phyloP scores from a whole-genome alignment of 2,329 filamentous ascomycete species.

The Xylariaceae sp. region DNA sequence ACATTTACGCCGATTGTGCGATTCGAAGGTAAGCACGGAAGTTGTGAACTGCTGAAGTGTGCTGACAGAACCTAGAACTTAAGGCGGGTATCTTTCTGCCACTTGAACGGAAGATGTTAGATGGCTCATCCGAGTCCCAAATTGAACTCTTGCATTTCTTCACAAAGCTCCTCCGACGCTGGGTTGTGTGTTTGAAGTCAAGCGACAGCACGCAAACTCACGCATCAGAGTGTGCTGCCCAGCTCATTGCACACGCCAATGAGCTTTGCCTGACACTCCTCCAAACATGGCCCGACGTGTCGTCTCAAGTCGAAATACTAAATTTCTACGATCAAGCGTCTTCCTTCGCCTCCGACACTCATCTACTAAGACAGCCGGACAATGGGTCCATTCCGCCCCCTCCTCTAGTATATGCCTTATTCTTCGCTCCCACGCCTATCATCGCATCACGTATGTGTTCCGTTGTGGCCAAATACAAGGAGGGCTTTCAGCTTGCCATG shows the following conservation, averaged over 20 bases:
- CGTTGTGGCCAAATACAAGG: slow-evolving; percentile 69
- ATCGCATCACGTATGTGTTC: slow-evolving; percentile 65
- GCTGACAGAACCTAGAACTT: slow-evolving; percentile 43
- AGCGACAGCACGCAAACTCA: slow-evolving; percentile 33
- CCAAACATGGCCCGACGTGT: slow-evolving; percentile 45
- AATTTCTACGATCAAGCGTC: slow-evolving; percentile 67
- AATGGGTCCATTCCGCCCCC: slow-evolving; percentile 63
- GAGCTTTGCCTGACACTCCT: slow-evolving; percentile 56
- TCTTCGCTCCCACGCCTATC: slow-evolving; percentile 61
- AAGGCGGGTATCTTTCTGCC: slow-evolving; percentile 44
- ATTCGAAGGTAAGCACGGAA: slow-evolving; percentile 47
- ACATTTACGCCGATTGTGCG: slow-evolving; percentile 50
- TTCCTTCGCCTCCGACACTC: slow-evolving; percentile 49
- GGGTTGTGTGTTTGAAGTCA: slow-evolving; percentile 46
- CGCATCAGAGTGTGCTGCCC: slow-evolving; percentile 36
- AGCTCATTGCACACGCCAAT: slow-evolving; percentile 48
- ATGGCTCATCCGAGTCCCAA: slow-evolving; percentile 50
- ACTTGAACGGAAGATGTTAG: slow-evolving; percentile 49
- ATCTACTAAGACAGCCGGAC: slow-evolving; percentile 52
- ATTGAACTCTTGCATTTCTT: slow-evolving; percentile 63
- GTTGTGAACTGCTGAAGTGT: neutral
- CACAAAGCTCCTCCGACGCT: slow-evolving; percentile 59
- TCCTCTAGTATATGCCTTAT: slow-evolving; percentile 64
- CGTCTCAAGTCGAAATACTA: slow-evolving; percentile 54
- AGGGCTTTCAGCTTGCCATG: slow-evolving; percentile 59